A percentile compares a stretch with the other conserved stretches of the same genome.
These are phyloP conservation scores for Mallotus nudiflorus DNA, from an alignment of 345 rosid genomes.

Conservation along the genomic window DNA sequence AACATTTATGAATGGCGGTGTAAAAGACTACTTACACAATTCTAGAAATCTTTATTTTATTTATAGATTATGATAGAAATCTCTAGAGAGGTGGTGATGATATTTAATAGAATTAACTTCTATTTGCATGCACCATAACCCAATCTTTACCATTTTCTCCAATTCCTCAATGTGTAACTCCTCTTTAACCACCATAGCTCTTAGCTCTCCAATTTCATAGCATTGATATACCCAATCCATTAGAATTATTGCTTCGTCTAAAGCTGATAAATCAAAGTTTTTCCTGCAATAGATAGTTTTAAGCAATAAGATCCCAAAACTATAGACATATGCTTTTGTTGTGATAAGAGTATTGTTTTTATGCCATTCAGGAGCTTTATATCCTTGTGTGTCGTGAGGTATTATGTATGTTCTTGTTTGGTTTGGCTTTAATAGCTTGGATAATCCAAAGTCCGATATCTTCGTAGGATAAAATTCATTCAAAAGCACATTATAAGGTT, in stretches of 20 bases:
- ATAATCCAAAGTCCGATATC: conserved; percentile 12
- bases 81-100: no score
- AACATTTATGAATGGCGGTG: no score
- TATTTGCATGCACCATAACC: neutral
- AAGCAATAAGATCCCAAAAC: neutral
- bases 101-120: neutral
- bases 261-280: neutral
- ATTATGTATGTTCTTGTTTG: conserved; percentile 15
- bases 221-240: neutral
- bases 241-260: neutral
- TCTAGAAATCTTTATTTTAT: no score
- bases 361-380: conserved; percentile 14
- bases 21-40: no score
- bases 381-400: conserved; percentile 11
- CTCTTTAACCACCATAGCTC: no score
- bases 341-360: neutral
- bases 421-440: conserved; percentile 17
- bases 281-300: conserved; percentile 12
- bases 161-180: no score
- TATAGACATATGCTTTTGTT: conserved; percentile 10
- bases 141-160: neutral
- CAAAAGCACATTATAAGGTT: conserved; percentile 16
- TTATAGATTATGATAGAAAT: no score
- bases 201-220: no score
- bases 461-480: neutral